Conservation (phyloP, 208 protist genomes). For the Trypanosoma vivax region DNA sequence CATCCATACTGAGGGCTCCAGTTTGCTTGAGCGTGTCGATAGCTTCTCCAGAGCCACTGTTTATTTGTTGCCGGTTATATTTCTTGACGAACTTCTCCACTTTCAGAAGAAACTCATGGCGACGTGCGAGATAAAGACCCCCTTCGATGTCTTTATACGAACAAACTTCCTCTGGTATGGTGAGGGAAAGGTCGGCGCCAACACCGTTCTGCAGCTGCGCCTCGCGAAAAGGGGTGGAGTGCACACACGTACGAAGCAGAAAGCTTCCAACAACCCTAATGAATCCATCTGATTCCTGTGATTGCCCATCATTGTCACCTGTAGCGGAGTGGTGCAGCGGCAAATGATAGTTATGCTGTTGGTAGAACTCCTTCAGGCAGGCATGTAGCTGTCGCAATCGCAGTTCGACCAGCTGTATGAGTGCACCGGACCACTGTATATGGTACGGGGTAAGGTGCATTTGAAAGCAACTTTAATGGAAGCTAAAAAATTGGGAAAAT, state of each 20-base stretch:
- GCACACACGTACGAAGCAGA: conserved; percentile 64
- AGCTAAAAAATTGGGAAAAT: too few relatives aligned
- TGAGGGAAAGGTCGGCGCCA: conserved; percentile 65
- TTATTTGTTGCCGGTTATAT: conserved; percentile 9
- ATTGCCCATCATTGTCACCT: conserved; percentile 22
- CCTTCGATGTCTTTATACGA: conserved; percentile 57
- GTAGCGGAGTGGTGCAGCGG: too few relatives aligned
- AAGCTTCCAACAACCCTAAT: conserved; percentile 71
- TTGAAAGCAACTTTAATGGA: neutral
- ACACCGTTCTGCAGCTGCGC: conserved; percentile 50
- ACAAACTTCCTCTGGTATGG: conserved; percentile 50
- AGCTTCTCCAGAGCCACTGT: conserved; percentile 1
- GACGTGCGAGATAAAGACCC: conserved; percentile 62
- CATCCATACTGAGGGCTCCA: conserved; percentile 11
- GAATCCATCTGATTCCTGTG: conserved; percentile 19
- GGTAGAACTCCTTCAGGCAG: conserved; percentile 58
- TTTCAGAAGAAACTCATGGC: conserved; percentile 53
- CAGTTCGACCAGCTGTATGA: conserved; percentile 61
- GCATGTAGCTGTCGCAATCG: conserved; percentile 68
- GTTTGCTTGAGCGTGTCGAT: neutral
- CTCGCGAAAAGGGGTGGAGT: conserved; percentile 51
- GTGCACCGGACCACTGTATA: conserved; percentile 62
- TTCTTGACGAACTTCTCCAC: conserved; percentile 44
- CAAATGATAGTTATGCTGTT: conserved; percentile 44
- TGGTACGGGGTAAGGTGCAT: conserved; percentile 75